Evolutionary conservation across 257 asterid species (phyloP).

Genomic region (Solanum virginianum): DNA sequence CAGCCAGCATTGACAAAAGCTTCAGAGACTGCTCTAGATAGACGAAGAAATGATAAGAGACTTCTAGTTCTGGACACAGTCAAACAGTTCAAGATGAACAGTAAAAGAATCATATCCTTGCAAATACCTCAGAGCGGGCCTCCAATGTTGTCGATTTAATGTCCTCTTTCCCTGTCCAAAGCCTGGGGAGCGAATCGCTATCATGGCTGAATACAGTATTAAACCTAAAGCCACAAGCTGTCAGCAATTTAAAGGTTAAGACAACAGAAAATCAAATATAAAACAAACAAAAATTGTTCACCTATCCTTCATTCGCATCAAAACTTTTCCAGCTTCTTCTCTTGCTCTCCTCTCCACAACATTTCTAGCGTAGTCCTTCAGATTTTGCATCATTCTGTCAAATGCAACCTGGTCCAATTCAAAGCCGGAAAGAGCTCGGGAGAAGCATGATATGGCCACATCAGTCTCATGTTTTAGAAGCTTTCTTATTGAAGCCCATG

Average conservation of each 20-base stretch:
- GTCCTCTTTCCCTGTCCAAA: slow-evolving; percentile 73
- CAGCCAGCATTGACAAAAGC: slow-evolving; percentile 41
- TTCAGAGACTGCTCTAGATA: slow-evolving; percentile 30
- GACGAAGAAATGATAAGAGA: neutral
- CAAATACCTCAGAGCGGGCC: slow-evolving; percentile 47
- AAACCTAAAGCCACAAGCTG: slow-evolving; percentile 26
- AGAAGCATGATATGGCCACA: slow-evolving; percentile 21
- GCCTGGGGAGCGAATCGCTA: slow-evolving; percentile 45
- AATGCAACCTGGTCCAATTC: slow-evolving; percentile 35
- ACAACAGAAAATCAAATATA: neutral
- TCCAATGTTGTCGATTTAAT: slow-evolving; percentile 39
- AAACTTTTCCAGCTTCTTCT: slow-evolving; percentile 56
- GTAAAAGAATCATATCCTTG: neutral
- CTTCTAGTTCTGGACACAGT: neutral
- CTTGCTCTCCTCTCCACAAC: slow-evolving; percentile 44
- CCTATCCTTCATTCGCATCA: slow-evolving; percentile 59
- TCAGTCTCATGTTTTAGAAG: slow-evolving; percentile 42
- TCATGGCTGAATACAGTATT: slow-evolving; percentile 46
- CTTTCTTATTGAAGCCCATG: slow-evolving; percentile 47
- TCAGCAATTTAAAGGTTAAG: neutral
- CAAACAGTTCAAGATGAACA: neutral
- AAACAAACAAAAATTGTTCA: neutral
- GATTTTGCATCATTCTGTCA: slow-evolving; percentile 22
- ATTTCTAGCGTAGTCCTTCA: slow-evolving; percentile 33
- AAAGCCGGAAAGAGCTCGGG: slow-evolving; percentile 29